Conservation (phyloP, 768 basidiomycete species). For the Naganishia randhawae region DNA sequence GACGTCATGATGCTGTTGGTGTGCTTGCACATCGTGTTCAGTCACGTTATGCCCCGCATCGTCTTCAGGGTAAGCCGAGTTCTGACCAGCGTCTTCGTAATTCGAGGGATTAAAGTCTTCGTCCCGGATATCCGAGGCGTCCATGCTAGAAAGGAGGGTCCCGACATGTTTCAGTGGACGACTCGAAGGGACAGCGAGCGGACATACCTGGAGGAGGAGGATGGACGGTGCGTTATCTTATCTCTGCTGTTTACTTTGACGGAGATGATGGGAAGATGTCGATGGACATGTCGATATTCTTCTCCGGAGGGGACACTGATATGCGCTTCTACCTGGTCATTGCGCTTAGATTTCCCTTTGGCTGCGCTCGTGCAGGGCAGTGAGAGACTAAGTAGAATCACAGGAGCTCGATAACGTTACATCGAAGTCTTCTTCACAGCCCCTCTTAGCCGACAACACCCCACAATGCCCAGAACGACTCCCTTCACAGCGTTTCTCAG, state of each 20-base stretch:
- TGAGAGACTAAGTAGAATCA: no score
- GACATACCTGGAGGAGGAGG: slow-evolving; percentile 8
- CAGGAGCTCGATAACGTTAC: no score
- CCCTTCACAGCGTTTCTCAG: neutral
- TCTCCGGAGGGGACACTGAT: neutral
- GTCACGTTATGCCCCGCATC: neutral
- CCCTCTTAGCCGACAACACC: neutral
- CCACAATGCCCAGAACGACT: slow-evolving; percentile 15
- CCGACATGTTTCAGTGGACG: neutral
- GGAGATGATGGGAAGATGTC: slow-evolving; percentile 11
- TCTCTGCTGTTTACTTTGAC: slow-evolving; percentile 23
- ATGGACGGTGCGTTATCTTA: slow-evolving; percentile 1
- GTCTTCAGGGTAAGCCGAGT: neutral
- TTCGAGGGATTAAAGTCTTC: slow-evolving; percentile 20
- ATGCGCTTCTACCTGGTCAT: neutral
- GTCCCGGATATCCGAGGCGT: slow-evolving; percentile 20
- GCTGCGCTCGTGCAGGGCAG: neutral
- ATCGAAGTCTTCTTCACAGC: no score
- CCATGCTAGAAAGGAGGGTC: neutral
- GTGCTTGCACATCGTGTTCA: neutral
- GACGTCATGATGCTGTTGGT: slow-evolving; percentile 16
- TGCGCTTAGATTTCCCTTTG: neutral
- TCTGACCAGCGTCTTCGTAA: slow-evolving; percentile 4
- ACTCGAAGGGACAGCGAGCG: neutral
- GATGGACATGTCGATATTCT: slow-evolving; percentile 13